Evolutionary conservation across 441 rosid species (phyloP).

Genomic region (Aleurites moluccanus): DNA sequence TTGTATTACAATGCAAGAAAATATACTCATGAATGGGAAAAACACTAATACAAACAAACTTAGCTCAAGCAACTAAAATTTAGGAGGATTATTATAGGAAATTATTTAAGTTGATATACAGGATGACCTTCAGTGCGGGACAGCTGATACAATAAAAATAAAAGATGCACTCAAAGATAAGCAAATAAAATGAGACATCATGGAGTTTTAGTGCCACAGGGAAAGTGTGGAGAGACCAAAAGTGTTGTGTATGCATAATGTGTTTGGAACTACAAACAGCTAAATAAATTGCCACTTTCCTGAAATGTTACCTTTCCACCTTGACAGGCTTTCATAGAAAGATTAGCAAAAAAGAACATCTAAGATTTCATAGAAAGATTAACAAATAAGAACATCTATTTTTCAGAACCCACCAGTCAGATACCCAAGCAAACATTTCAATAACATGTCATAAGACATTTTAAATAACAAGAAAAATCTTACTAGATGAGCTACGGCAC

Average conservation of each 20-base stretch:
- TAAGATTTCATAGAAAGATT: background rate
- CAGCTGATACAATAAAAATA: constrained; percentile 15
- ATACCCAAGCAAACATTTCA: constrained; percentile 1
- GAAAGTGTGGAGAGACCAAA: background rate
- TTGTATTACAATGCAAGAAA: constrained; percentile 18
- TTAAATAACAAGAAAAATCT: constrained; percentile 28
- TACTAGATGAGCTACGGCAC: constrained; percentile 92
- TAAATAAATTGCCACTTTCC: background rate
- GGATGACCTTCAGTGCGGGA: background rate
- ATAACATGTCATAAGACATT: constrained; percentile 6
- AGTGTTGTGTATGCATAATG: background rate
- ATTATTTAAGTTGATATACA: constrained; percentile 2
- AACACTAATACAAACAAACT: background rate
- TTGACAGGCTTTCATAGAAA: background rate
- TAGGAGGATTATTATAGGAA: background rate
- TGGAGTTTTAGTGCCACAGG: background rate
- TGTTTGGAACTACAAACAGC: constrained; percentile 12
- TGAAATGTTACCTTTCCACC: constrained; percentile 4
- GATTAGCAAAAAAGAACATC: no score
- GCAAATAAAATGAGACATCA: background rate
- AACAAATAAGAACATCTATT: constrained; percentile 13
- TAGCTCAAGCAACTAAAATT: background rate
- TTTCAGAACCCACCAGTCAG: background rate
- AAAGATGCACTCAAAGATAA: constrained; percentile 3
- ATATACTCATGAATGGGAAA: constrained; percentile 2